Conservation (phyloP, 2,329 filamentous ascomycete species). For the Scortechinia acanthostroma region DNA sequence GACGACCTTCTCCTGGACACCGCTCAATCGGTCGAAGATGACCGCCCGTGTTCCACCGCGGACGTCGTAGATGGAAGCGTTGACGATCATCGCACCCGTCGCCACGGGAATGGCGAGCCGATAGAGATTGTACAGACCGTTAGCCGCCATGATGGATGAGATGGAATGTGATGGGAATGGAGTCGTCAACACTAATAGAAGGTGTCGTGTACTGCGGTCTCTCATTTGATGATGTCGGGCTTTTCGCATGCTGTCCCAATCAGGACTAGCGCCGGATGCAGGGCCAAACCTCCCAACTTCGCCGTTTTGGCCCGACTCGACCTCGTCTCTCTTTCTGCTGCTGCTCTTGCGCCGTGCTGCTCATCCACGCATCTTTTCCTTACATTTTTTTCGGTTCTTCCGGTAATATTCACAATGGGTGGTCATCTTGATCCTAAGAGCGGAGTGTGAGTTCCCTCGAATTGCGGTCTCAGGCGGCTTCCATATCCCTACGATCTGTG, state of each 20-base stretch:
- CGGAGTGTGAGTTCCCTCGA: background rate
- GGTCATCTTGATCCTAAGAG: background rate
- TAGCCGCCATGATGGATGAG: slow-evolving; percentile 25
- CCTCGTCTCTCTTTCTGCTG: slow-evolving; percentile 10
- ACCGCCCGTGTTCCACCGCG: slow-evolving; percentile 89
- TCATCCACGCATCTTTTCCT: slow-evolving; percentile 7
- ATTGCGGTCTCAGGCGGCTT: no score
- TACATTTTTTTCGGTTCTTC: background rate
- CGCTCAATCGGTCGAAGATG: slow-evolving; percentile 89
- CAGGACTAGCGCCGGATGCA: slow-evolving; percentile 21
- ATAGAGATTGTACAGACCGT: slow-evolving; percentile 54
- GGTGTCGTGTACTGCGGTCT: slow-evolving; percentile 43
- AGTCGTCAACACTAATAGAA: no score
- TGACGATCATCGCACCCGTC: slow-evolving; percentile 58
- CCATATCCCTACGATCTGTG: no score
- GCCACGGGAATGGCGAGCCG: slow-evolving; percentile 68
- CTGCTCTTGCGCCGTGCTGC: slow-evolving; percentile 7
- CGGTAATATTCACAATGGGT: background rate
- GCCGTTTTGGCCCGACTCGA: no score
- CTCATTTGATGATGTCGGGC: slow-evolving; percentile 8
- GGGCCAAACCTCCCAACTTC: slow-evolving; percentile 15
- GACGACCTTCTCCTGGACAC: slow-evolving; percentile 85
- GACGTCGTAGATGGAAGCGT: slow-evolving; percentile 90
- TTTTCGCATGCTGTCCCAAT: slow-evolving; percentile 14
- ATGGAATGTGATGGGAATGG: slow-evolving; percentile 20